Conservation (phyloP, 2,329 filamentous ascomycete species). For the Penicillium sclerotiorum region DNA sequence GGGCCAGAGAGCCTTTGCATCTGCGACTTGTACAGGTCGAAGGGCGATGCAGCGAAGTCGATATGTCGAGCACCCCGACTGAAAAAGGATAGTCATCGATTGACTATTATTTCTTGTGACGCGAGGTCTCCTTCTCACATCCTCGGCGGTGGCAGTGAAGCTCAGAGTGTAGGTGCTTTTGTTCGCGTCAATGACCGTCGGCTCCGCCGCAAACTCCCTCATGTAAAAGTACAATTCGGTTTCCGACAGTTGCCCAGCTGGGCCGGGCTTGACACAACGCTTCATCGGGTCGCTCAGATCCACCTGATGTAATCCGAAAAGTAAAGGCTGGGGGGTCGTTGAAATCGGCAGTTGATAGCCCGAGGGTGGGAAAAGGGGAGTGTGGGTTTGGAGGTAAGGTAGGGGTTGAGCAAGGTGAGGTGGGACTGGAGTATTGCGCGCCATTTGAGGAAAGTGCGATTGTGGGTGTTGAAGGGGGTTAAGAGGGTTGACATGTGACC, state of each 20-base stretch:
- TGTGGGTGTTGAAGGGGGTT: too few relatives aligned
- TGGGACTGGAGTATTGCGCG: background rate
- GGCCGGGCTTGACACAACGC: constrained; percentile 27
- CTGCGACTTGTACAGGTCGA: constrained; percentile 28
- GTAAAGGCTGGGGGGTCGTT: constrained; percentile 19
- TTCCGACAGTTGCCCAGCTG: constrained; percentile 21
- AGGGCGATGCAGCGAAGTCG: constrained; percentile 69
- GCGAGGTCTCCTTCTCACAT: constrained; percentile 38
- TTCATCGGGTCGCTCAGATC: constrained; percentile 58
- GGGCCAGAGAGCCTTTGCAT: constrained; percentile 61
- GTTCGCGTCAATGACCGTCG: constrained; percentile 30
- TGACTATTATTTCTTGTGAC: background rate
- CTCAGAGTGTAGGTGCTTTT: constrained; percentile 33
- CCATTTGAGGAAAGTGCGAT: too few relatives aligned
- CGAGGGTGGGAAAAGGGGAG: constrained; percentile 13
- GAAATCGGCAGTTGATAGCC: constrained; percentile 16
- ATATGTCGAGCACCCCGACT: constrained; percentile 61
- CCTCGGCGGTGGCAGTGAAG: constrained; percentile 37
- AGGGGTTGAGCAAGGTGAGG: background rate
- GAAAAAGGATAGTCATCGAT: constrained; percentile 34
- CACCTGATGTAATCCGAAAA: constrained; percentile 56
- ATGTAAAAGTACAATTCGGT: constrained; percentile 42
- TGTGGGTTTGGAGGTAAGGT: background rate
- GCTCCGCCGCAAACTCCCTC: constrained; percentile 33
- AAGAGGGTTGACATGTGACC: too few relatives aligned